Conservation (phyloP, 352 stramenopile genomes). For the Pythium aristosporum region DNA sequence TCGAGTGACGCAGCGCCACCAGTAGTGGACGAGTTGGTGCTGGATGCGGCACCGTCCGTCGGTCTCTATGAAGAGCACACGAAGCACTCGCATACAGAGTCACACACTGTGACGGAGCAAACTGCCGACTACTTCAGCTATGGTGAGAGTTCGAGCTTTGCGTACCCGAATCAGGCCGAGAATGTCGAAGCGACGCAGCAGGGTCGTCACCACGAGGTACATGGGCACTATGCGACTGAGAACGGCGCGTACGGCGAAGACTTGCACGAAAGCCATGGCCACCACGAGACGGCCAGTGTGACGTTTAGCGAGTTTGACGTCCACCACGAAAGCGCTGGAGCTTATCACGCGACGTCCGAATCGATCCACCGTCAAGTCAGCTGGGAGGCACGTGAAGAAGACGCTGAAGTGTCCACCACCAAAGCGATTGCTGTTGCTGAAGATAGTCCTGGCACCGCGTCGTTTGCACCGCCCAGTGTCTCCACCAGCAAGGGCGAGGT, state of each 20-base stretch:
- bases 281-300: not conserved
- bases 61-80: not conserved
- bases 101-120: not conserved
- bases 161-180: not conserved
- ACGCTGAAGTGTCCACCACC: not conserved
- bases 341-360: not conserved
- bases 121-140: not conserved
- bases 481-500: conserved; percentile 15
- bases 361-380: conserved; percentile 15
- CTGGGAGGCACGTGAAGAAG: conserved; percentile 12
- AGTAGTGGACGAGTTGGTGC: not conserved
- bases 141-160: conserved; percentile 3
- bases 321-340: not conserved
- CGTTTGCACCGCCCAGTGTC: conserved; percentile 2
- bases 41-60: not conserved
- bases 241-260: not conserved
- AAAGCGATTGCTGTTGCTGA: not conserved
- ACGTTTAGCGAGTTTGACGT: not conserved
- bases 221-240: not conserved
- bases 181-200: not conserved
- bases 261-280: not conserved
- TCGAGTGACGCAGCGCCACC: not conserved
- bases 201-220: not conserved
- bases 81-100: not conserved
- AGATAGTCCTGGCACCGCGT: not conserved